Base-by-base conservation (phyloP, 1,139 yeast genomes). In the Blastobotrys malaysiensis region DNA sequence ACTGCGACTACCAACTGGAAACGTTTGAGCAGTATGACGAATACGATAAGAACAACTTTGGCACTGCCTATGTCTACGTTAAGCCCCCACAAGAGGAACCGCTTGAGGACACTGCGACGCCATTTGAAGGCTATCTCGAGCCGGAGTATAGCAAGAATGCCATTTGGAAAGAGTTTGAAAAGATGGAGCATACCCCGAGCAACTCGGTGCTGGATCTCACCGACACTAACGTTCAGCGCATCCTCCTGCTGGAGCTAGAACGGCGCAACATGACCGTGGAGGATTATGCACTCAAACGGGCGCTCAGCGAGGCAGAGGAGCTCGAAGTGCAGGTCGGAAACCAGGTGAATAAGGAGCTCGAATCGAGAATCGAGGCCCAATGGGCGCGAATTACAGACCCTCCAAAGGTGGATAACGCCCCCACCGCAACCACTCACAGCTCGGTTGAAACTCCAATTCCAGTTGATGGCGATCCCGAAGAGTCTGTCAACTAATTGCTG, bases 381-480 rank as follows among this genome's bases (percentile, higher is more conserved):
- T 62, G 64, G 63, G 55, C 58, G 1, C 54, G 60, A 14, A 56
- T 62, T 19, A 60, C 64, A 0, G 59, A 58, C 3, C 61, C 63
- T 2, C 64, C 64, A n/a, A 39, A 47, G 18, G 14, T 55, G 16
- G n/a, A n/a, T 13, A 2, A 31, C 39, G 39, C 11, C 7, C 13
- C 11, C 16, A 31, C 39, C n/a, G 16, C 39, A 11, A 31, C 39
- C 4, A 47, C 27, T 19, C n/a, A 26, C 50, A 9, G 49, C 21
- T 24, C 39, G 6, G 16, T 31, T 3, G 39, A 31, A n/a, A 13
- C 39, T 3, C 16, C 39, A 3, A 31, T 31, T 13, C 39, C 39
- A 31, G 39, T 31, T 5, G 39, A 31, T 31, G 39, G 39, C n/a
- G 39, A 31, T 13, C 39, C 39, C 7, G 39, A 31, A n/a, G 16